Base-by-base conservation (phyloP, 352 stramenopile species). In the Globisporangium middletonii region DNA sequence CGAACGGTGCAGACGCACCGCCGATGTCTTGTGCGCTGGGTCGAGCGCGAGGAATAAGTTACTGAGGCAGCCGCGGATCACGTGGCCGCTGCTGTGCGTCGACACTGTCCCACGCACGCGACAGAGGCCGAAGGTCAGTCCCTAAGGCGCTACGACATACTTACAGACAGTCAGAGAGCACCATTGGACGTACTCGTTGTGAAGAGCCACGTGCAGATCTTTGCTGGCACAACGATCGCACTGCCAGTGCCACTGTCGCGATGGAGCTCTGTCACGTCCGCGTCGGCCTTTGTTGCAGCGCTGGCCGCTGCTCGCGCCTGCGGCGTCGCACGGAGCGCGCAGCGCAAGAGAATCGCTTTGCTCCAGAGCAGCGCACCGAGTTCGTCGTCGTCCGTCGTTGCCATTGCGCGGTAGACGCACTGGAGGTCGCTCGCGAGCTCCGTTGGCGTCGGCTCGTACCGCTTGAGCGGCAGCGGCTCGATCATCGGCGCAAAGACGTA, bases 401-500 rank as follows among this genome's bases (percentile, higher is more conserved):
- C 72, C 71, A 93, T 87, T 18, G 71, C 68, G 41, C 72, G 66
- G 62, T 88, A 93, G 44, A 91, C 70, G 18, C 83, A 63, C 13
- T 65, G 59, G 26, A 93, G 49, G 23, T 87, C 71, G 38, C 79
- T 71, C 6, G 71, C 48, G 3, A 88, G 65, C 56, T 93, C 83
- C 0, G 59, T 60, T 3, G 79, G 55, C 23, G 75, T 86, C 11
- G 80, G 75, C 53, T 81, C 78, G 64, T 87, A 94, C 13, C 60
- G 67, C 38, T 62, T 71, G 50, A 75, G 88, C 33, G 62, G 55
- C 38, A 92, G 63, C 12, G 81, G 72, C 72, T 88, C 74, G 7
- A 71, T 82, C 18, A 94, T 90, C 5, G 83, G 76, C 54, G 71
- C 76, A 58, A 94, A 94, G 19, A 94, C 81, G 59, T 90, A 94